These are phyloP conservation scores for Castanea crenata DNA, from an alignment of 306 rosid genomes.

Conservation along the genomic window DNA sequence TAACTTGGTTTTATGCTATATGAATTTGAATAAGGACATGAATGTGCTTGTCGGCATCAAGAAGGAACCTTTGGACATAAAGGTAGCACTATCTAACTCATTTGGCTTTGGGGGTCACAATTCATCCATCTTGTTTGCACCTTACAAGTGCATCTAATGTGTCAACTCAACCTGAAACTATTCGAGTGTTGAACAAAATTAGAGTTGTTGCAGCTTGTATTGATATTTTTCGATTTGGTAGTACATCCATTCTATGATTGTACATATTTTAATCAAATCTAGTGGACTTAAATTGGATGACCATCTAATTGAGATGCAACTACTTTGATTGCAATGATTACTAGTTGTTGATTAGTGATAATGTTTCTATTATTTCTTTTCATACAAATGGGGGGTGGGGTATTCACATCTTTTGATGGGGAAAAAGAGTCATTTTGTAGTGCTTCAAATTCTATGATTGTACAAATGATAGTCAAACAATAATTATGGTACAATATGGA, in stretches of 20 bases:
- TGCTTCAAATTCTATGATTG: too few species aligned
- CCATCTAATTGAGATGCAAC: too few species aligned
- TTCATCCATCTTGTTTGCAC: slow-evolving; percentile 89
- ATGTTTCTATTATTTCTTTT: too few species aligned
- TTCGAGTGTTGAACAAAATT: neutral
- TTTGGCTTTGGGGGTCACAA: slow-evolving; percentile 98
- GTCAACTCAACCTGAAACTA: slow-evolving; percentile 14
- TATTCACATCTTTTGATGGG: too few species aligned
- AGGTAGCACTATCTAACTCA: slow-evolving; percentile 88
- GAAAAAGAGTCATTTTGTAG: too few species aligned
- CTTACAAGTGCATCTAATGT: slow-evolving; percentile 52
- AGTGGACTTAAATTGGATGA: too few species aligned
- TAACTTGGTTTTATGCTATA: neutral
- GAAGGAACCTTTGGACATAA: slow-evolving; percentile 80
- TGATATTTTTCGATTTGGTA: neutral
- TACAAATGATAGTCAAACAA: too few species aligned
- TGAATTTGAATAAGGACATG: slow-evolving; percentile 50
- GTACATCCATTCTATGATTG: neutral
- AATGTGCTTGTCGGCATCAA: slow-evolving; percentile 69
- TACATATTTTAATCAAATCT: neutral
- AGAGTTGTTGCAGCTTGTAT: neutral
- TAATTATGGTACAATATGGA: too few species aligned
- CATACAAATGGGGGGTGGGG: too few species aligned
- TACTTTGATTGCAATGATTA: too few species aligned
- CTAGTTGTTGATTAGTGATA: too few species aligned